A percentile compares a stretch with the other conserved stretches of the same genome.
Evolutionary conservation across 768 basidiomycete species (phyloP).

Genomic region (Imleria badia): DNA sequence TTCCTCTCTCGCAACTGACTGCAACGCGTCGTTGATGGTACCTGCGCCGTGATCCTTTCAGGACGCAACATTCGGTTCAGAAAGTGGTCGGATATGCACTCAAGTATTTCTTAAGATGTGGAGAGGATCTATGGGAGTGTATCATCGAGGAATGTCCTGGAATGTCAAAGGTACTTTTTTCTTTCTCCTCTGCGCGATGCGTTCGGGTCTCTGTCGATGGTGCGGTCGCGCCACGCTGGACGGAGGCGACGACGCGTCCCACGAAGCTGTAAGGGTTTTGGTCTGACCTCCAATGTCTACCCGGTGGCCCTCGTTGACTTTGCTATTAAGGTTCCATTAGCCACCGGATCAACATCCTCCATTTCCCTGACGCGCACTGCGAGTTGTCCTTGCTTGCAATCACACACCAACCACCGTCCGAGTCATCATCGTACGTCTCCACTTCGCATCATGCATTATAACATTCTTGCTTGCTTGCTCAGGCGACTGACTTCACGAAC

Average conservation of each 20-base stretch:
- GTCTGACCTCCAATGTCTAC: no score
- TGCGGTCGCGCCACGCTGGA: no score
- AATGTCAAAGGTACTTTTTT: constrained; percentile 69
- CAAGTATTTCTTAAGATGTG: constrained; percentile 80
- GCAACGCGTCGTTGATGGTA: no score
- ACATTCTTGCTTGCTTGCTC: no score
- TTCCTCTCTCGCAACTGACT: no score
- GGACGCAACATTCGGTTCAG: constrained; percentile 85
- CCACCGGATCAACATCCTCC: constrained; percentile 89
- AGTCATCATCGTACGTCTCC: constrained; percentile 23
- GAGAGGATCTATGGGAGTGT: constrained; percentile 94
- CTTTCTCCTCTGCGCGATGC: no score
- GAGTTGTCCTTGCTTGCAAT: constrained; percentile 72
- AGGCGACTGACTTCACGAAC: not conserved
- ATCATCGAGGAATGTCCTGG: constrained; percentile 86
- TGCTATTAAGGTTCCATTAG: constrained; percentile 72
- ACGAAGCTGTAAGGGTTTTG: no score
- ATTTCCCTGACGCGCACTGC: constrained; percentile 86
- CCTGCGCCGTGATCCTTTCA: constrained; percentile 22
- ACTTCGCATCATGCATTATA: not conserved
- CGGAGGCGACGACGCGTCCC: no score
- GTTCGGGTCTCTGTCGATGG: no score
- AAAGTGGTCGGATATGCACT: constrained; percentile 83
- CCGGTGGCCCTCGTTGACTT: not conserved
- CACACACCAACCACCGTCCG: constrained; percentile 42